These are phyloP conservation scores for Carex kokanica DNA, from an alignment of 176 grass and related monocot species.

Conservation along the genomic window DNA sequence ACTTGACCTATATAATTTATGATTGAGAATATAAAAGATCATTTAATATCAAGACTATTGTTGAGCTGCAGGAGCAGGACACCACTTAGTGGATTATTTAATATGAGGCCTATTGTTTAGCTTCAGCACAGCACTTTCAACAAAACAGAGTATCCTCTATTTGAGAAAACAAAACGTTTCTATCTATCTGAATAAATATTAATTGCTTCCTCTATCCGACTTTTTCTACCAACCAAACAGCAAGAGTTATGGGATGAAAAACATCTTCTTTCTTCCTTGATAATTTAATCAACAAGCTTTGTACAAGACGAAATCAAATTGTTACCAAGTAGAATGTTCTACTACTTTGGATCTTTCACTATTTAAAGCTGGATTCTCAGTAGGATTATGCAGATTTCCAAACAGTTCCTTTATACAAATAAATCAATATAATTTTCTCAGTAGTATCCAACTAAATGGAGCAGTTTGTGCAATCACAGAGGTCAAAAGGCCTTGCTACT, in stretches of 20 bases:
- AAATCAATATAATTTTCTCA: neutral
- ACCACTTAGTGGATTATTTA: neutral
- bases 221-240: neutral
- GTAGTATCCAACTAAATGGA: neutral
- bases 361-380: neutral
- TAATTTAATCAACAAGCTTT: neutral
- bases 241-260: neutral
- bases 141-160: neutral
- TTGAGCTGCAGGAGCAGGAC: neutral
- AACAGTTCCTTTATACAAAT: neutral
- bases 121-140: neutral
- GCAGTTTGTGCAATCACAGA: neutral
- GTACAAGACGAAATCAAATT: neutral
- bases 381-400: neutral
- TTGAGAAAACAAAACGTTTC: neutral
- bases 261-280: neutral
- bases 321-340: neutral
- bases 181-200: neutral
- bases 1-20: neutral
- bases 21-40: neutral
- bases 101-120: neutral
- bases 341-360: neutral
- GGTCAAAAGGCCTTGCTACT: neutral
- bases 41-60: neutral
- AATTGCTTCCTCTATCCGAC: neutral